A percentile compares a stretch with the other conserved stretches of the same genome.
These are phyloP conservation scores for Willaertia magna DNA, from an alignment of 208 protist species.

Conservation along the genomic window DNA sequence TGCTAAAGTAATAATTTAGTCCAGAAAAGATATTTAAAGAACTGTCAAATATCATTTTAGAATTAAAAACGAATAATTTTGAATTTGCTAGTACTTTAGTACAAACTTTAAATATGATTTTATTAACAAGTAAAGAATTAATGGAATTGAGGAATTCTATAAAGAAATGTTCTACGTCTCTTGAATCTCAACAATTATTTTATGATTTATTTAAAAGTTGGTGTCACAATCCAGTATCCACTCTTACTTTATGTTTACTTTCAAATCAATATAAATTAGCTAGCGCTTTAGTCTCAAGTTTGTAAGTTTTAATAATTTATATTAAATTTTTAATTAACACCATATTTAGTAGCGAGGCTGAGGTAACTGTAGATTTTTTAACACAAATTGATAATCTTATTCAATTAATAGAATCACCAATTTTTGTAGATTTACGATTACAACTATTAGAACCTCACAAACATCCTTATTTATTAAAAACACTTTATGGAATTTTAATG, in stretches of 20 bases:
- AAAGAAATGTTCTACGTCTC: slow-evolving; percentile 25
- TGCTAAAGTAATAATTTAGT: too few species aligned
- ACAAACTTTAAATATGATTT: slow-evolving; percentile 51
- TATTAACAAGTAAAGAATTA: slow-evolving; percentile 74
- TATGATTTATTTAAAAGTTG: slow-evolving; percentile 37
- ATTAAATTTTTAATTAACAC: not conserved
- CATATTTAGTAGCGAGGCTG: slow-evolving; percentile 41
- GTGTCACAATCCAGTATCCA: slow-evolving; percentile 67
- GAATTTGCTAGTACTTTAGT: slow-evolving; percentile 29
- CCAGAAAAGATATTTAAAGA: slow-evolving; percentile 22
- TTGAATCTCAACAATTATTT: slow-evolving; percentile 6
- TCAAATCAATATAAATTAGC: slow-evolving; percentile 64
- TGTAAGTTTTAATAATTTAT: slow-evolving; percentile 25
- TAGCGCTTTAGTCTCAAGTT: slow-evolving; percentile 36
- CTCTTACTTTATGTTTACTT: slow-evolving; percentile 76
- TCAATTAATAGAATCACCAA: slow-evolving; percentile 84
- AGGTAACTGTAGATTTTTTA: slow-evolving; percentile 73
- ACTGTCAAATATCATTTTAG: slow-evolving; percentile 15
- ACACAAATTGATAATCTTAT: slow-evolving; percentile 86
- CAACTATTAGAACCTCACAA: slow-evolving; percentile 63
- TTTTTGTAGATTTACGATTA: slow-evolving; percentile 76
- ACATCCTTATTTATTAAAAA: slow-evolving; percentile 66
- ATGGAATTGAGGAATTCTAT: slow-evolving; percentile 53
- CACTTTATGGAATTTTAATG: slow-evolving; percentile 86
- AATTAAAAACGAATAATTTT: not conserved